These are phyloP conservation scores for Fusarium luffae DNA, from an alignment of 2,329 filamentous ascomycete species.

Conservation along the genomic window DNA sequence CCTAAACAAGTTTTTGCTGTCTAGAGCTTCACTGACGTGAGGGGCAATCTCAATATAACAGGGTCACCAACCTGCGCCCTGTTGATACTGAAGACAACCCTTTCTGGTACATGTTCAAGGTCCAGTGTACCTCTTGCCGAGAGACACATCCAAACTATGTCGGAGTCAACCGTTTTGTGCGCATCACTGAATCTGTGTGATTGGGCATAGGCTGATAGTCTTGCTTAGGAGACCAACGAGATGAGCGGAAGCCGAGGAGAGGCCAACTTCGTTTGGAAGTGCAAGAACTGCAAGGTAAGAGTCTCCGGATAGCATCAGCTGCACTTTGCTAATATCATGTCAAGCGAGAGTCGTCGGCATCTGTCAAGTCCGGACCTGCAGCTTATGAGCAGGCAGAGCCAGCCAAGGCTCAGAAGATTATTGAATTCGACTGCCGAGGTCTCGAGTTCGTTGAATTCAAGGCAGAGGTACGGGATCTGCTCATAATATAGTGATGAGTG, in stretches of 20 bases:
- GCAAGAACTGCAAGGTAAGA: conserved; percentile 93
- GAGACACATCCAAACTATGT: conserved; percentile 90
- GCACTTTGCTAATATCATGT: neutral
- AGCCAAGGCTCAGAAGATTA: conserved; percentile 79
- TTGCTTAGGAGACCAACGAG: conserved; percentile 82
- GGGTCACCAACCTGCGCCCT: conserved; percentile 90
- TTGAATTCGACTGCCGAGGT: conserved; percentile 94
- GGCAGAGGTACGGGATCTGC: conserved; percentile 72
- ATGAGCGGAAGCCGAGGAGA: conserved; percentile 93
- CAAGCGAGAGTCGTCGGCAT: conserved; percentile 86
- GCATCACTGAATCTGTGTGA: conserved; percentile 44
- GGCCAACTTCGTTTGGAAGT: conserved; percentile 99
- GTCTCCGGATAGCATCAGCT: neutral
- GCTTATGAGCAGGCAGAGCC: conserved; percentile 78
- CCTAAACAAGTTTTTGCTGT: conserved; percentile 25
- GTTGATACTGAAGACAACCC: conserved; percentile 82
- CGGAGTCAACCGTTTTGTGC: conserved; percentile 87
- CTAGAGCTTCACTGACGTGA: conserved; percentile 34
- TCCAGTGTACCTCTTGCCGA: conserved; percentile 97
- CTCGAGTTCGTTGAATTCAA: conserved; percentile 93
- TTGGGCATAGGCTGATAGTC: conserved; percentile 9
- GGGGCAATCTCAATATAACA: conserved; percentile 53
- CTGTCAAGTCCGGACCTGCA: conserved; percentile 78
- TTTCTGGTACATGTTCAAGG: conserved; percentile 98
- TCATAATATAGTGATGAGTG: neutral